These are phyloP conservation scores for Candida yuanshanica DNA, from an alignment of 805 yeast species.

Conservation along the genomic window DNA sequence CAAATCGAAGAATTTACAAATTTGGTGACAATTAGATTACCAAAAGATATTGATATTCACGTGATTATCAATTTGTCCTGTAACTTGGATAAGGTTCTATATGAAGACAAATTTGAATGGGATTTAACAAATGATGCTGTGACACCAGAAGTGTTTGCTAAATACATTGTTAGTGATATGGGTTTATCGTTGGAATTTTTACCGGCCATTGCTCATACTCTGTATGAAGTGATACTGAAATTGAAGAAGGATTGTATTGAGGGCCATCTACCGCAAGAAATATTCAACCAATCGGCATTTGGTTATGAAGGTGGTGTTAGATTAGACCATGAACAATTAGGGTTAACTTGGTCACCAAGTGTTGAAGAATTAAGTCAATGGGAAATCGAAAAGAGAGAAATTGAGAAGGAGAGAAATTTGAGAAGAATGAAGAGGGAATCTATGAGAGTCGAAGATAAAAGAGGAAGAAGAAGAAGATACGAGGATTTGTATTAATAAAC, in stretches of 20 bases:
- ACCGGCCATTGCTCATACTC: conserved; percentile 82
- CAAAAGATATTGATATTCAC: conserved; percentile 60
- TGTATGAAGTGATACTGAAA: conserved; percentile 73
- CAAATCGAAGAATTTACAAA: conserved; percentile 75
- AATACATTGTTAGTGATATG: conserved; percentile 73
- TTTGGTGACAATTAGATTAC: conserved; percentile 59
- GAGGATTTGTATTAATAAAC: conserved; percentile 38
- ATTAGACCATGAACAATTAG: conserved; percentile 69
- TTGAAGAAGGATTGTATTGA: conserved; percentile 81
- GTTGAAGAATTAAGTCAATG: conserved; percentile 83
- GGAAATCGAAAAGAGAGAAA: conserved; percentile 92
- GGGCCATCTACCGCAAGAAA: conserved; percentile 46
- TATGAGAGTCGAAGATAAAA: conserved; percentile 57
- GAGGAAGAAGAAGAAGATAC: conserved; percentile 39
- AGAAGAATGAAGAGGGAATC: conserved; percentile 92
- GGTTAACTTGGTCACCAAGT: conserved; percentile 81
- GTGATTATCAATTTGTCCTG: conserved; percentile 79
- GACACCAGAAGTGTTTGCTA: conserved; percentile 78
- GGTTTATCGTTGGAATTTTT: conserved; percentile 81
- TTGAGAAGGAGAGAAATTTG: conserved; percentile 87
- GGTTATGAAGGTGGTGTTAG: conserved; percentile 63
- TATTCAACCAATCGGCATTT: conserved; percentile 54
- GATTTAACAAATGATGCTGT: conserved; percentile 48
- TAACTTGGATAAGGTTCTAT: conserved; percentile 74
- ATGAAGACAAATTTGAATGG: conserved; percentile 95